Evolutionary conservation across 768 basidiomycete genomes (phyloP).

Genomic region (Amanita fuliginea): DNA sequence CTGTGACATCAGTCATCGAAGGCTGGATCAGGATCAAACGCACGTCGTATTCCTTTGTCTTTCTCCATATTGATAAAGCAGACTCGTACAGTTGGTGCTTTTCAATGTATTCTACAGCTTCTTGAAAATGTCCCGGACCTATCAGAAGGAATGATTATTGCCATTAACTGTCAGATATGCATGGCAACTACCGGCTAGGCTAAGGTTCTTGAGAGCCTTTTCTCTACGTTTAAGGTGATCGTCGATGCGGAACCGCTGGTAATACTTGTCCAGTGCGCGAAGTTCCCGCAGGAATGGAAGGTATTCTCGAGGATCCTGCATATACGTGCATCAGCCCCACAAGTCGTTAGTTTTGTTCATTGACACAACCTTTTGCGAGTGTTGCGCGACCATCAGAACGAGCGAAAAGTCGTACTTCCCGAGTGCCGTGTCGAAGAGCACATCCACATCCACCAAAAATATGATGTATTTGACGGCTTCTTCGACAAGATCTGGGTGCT

Average conservation of each 20-base stretch:
- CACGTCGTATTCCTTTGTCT: slow-evolving; percentile 53
- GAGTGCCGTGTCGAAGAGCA: slow-evolving; percentile 86
- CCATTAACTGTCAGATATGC: neutral
- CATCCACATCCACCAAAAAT: slow-evolving; percentile 90
- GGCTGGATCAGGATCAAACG: slow-evolving; percentile 9
- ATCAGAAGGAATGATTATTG: neutral
- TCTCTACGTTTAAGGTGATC: slow-evolving; percentile 75
- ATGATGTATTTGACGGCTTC: slow-evolving; percentile 98
- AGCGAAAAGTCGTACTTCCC: slow-evolving; percentile 99
- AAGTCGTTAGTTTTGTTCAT: neutral
- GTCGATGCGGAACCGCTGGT: slow-evolving; percentile 87
- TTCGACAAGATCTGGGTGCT: slow-evolving; percentile 70
- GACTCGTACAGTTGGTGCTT: slow-evolving; percentile 62
- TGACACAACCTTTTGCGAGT: slow-evolving; percentile 77
- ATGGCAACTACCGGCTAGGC: slow-evolving; percentile 46
- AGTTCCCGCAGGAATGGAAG: slow-evolving; percentile 93
- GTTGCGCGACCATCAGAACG: slow-evolving; percentile 92
- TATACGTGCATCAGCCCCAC: slow-evolving; percentile 7
- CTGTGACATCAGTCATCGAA: slow-evolving; percentile 1
- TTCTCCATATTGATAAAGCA: slow-evolving; percentile 68
- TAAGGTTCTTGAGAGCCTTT: slow-evolving; percentile 67
- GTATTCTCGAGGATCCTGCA: slow-evolving; percentile 93
- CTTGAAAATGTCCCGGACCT: slow-evolving; percentile 68
- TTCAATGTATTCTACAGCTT: slow-evolving; percentile 73
- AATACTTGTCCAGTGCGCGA: slow-evolving; percentile 63